Conservation (phyloP, 768 basidiomycete species). For the Lactarius deliciosus region DNA sequence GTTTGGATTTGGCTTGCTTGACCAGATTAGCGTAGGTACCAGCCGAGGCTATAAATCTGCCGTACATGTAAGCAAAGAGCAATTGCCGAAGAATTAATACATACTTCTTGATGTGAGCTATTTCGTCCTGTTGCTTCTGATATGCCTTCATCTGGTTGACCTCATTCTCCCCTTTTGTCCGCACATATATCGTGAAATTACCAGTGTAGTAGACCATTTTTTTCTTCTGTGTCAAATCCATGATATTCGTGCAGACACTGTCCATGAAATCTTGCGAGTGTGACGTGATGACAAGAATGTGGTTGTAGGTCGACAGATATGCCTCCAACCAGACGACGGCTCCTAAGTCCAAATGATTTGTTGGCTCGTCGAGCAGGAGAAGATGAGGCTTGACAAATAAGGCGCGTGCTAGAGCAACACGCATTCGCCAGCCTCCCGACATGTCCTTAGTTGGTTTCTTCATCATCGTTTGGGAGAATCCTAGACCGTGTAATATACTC, state of each 20-base stretch:
- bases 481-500: slow-evolving; percentile 95
- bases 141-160: slow-evolving; percentile 99
- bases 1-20: slow-evolving; percentile 98
- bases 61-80: slow-evolving; percentile 9
- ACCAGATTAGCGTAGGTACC: slow-evolving; percentile 99
- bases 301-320: slow-evolving; percentile 96
- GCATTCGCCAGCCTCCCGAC: slow-evolving; percentile 99
- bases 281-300: slow-evolving; percentile 95
- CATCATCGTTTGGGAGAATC: slow-evolving; percentile 92
- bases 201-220: slow-evolving; percentile 93
- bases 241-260: slow-evolving; percentile 94
- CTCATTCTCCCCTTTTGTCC: slow-evolving; percentile 96
- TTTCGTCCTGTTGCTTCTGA: slow-evolving; percentile 97
- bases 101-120: slow-evolving; percentile 96
- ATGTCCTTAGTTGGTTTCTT: slow-evolving; percentile 96
- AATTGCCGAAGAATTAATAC: slow-evolving; percentile 30
- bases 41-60: slow-evolving; percentile 95
- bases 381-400: slow-evolving; percentile 97
- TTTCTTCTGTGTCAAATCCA: slow-evolving; percentile 92
- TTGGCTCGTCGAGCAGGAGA: slow-evolving; percentile 89
- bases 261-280: slow-evolving; percentile 99
- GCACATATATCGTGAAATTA: slow-evolving; percentile 96
- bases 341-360: slow-evolving; percentile 93
- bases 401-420: slow-evolving; percentile 93
- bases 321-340: slow-evolving; percentile 99